Evolutionary conservation across 306 rosid genomes (phyloP).

Genomic region (Prosopis cineraria): DNA sequence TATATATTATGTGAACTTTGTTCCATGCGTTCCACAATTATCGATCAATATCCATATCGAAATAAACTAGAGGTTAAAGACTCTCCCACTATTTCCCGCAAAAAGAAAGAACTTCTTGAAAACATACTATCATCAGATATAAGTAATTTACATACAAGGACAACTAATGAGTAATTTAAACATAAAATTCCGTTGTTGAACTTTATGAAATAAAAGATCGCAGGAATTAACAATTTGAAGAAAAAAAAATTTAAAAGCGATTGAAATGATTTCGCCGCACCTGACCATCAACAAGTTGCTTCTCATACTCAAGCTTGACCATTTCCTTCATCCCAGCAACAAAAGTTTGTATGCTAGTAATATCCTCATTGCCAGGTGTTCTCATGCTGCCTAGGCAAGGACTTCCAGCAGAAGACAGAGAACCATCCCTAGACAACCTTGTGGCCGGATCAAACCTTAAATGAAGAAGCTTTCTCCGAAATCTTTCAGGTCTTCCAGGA

Average conservation of each 20-base stretch:
- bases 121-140: not conserved
- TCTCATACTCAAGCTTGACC: slow-evolving; percentile 80
- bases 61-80: slow-evolving; percentile 11
- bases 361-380: slow-evolving; percentile 65
- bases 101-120: not conserved
- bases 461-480: slow-evolving; percentile 52
- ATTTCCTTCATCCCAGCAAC: slow-evolving; percentile 87
- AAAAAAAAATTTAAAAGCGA: not conserved
- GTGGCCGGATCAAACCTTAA: slow-evolving; percentile 46
- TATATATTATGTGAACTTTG: not conserved
- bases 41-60: slow-evolving; percentile 10
- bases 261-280: slow-evolving; percentile 48
- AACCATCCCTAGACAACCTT: slow-evolving; percentile 60
- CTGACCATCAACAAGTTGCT: slow-evolving; percentile 67
- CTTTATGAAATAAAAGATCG: no score
- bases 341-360: slow-evolving; percentile 83
- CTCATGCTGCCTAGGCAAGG: slow-evolving; percentile 55
- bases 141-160: not conserved
- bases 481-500: slow-evolving; percentile 88
- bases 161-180: not conserved
- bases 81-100: slow-evolving; percentile 18
- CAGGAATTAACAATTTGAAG: no score
- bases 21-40: not conserved
- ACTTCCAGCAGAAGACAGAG: slow-evolving; percentile 80
- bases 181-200: no score